Base-by-base conservation (phyloP, 495 filamentous ascomycete genomes). In the Neurospora intermedia region DNA sequence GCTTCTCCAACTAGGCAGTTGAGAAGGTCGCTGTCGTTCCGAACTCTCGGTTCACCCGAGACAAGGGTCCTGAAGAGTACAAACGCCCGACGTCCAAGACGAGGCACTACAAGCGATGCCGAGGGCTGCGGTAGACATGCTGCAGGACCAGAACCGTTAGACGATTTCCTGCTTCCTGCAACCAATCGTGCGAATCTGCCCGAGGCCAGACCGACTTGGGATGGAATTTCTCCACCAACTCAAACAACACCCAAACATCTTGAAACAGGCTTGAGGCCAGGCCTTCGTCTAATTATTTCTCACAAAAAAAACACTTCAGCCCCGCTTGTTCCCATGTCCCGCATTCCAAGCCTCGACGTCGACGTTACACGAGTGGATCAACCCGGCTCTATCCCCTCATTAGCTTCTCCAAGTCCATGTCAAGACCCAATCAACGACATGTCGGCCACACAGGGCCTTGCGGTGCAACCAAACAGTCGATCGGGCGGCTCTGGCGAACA, bases 271-370 rank as follows among this genome's bases (percentile, higher is more conserved):
- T 66, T 66, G 54, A 15, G 54, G 54, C 23, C 54, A 13, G 54
- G 54, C 54, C 54, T 62, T 62, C 54, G 54, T 66, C 54, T 66
- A 38, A 27, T 66, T n/a, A 73, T 75, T 27, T 75, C 69, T n/a
- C 80, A 83, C 71, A 85, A 80, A 73, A 78, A 85, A 70, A 87
- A 85, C 69, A 77, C 81, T 7, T 88, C 88, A 18, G 88, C 88
- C 43, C 88, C 88, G 66, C 77, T 89, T 9, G 88, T 86, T 18
- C 87, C 88, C 9, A 76, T 89, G 13, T 85, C 84, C 66, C 84
- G 87, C 15, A 80, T 88, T 16, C 89, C 88, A 13, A 86, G 82
- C 75, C 89, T 89, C 73, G 86, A 87, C 74, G 77, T 89, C 43
- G 87, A 89, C 71, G 79, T 85, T 40, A 81, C 84, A 23, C 84